phyloP scores from a whole-genome alignment of 495 filamentous ascomycete genomes.

The Xylona heveae region DNA sequence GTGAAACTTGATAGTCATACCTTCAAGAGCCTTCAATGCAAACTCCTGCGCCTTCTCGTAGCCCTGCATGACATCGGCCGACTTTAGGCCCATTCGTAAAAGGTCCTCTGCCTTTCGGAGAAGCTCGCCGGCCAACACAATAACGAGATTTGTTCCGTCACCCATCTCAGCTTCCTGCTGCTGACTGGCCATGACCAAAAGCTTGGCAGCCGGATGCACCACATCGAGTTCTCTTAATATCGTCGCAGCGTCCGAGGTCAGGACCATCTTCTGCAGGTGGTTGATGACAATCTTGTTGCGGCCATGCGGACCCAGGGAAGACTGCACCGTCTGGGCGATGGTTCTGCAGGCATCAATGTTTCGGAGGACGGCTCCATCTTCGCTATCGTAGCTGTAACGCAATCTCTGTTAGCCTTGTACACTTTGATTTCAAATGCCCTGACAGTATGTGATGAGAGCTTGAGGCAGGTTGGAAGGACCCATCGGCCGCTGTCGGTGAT shows the following conservation, averaged over 20 bases:
- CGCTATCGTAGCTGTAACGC: slow-evolving; percentile 63
- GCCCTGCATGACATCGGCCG: slow-evolving; percentile 83
- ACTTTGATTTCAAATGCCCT: no score
- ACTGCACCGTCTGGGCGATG: slow-evolving; percentile 88
- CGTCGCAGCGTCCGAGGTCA: slow-evolving; percentile 93
- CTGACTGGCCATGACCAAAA: slow-evolving; percentile 97
- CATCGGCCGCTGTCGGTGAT: background rate
- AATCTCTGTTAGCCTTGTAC: background rate
- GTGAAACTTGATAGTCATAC: slow-evolving; percentile 21
- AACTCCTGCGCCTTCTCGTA: slow-evolving; percentile 88
- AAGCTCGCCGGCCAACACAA: slow-evolving; percentile 86
- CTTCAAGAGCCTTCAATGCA: slow-evolving; percentile 64
- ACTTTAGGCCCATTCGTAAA: slow-evolving; percentile 86
- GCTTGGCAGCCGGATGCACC: slow-evolving; percentile 92
- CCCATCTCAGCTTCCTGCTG: slow-evolving; percentile 99
- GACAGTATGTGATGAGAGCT: no score
- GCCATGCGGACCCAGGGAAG: slow-evolving; percentile 89
- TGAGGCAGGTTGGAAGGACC: background rate
- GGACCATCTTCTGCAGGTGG: slow-evolving; percentile 98
- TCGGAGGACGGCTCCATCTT: slow-evolving; percentile 95
- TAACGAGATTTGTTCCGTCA: slow-evolving; percentile 94
- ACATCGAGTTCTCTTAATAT: slow-evolving; percentile 96
- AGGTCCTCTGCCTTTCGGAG: slow-evolving; percentile 95
- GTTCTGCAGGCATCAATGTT: slow-evolving; percentile 98
- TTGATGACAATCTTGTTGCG: slow-evolving; percentile 99